These are phyloP conservation scores for Vanilla planifolia DNA, from an alignment of 106 monocot species.

Conservation along the genomic window DNA sequence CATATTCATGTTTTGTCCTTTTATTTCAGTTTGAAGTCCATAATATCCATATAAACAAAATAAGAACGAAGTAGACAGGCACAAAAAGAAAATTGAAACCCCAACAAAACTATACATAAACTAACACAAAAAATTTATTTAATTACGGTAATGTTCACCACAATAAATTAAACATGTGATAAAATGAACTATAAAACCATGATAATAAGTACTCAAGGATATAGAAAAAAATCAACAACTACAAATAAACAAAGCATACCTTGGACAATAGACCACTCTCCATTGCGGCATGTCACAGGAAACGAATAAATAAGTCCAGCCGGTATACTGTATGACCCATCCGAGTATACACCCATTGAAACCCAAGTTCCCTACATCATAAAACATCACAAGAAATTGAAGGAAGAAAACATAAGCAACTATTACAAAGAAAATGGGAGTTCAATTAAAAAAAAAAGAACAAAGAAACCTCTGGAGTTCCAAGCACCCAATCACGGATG, in stretches of 20 bases:
- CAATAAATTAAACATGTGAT: no score
- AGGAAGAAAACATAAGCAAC: background rate
- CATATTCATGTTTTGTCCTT: no score
- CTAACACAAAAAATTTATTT: no score
- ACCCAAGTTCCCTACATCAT: conserved; percentile 52
- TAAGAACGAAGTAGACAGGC: no score
- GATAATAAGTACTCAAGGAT: background rate
- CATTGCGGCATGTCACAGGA: conserved; percentile 56
- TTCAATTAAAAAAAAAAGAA: background rate
- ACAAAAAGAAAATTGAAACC: no score
- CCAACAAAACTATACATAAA: no score
- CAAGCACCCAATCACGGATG: conserved; percentile 60
- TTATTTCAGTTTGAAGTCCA: no score
- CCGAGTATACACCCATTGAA: conserved; percentile 81
- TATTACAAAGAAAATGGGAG: no score
- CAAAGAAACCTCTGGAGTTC: conserved; percentile 43
- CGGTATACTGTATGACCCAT: conserved; percentile 58
- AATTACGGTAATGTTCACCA: no score
- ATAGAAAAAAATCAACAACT: no score
- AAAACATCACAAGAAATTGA: background rate
- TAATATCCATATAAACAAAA: no score
- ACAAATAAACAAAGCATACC: conserved; percentile 21
- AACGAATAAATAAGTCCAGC: conserved; percentile 58
- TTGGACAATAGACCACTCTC: conserved; percentile 65
- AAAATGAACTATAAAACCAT: no score